phyloP scores from a whole-genome alignment of 106 monocot genomes.

The Allium fistulosum region DNA sequence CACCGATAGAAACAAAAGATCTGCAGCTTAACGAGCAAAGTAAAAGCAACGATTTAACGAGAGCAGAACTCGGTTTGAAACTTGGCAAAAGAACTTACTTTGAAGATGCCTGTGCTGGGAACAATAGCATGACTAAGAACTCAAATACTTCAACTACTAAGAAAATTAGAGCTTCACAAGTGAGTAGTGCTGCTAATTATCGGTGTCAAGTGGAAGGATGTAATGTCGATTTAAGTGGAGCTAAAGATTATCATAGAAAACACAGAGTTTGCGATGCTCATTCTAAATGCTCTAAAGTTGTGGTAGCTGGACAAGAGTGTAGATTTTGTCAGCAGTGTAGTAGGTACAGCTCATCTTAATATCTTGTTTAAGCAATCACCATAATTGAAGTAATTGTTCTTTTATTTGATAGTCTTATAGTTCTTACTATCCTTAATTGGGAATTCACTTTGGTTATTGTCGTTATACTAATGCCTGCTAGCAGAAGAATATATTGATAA shows the following conservation, averaged over 20 bases:
- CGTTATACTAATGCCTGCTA: no score
- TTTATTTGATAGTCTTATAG: no score
- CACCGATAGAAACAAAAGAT: conserved; percentile 4
- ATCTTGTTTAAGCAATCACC: no score
- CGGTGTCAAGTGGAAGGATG: conserved; percentile 77
- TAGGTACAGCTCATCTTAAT: conserved; percentile 25
- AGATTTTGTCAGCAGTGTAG: conserved; percentile 81
- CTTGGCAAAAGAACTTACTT: conserved; percentile 85
- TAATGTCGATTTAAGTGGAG: conserved; percentile 35
- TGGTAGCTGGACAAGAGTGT: conserved; percentile 57
- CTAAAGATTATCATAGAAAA: conserved; percentile 80
- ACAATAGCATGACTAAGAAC: conserved; percentile 6
- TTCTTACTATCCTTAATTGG: no score
- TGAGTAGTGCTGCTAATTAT: conserved; percentile 1
- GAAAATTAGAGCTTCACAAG: conserved; percentile 26
- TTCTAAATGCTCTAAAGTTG: conserved; percentile 52
- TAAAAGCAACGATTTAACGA: conserved; percentile 17
- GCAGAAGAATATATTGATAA: no score
- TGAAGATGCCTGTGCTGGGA: conserved; percentile 34
- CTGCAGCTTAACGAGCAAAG: conserved; percentile 12
- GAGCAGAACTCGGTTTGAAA: conserved; percentile 32
- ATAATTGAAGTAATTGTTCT: no score
- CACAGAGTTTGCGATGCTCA: conserved; percentile 74
- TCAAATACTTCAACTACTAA: conserved; percentile 22
- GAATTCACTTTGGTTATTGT: no score